A percentile compares a stretch with the other conserved stretches of the same genome.
These are phyloP conservation scores for Vicia sativa DNA, from an alignment of 306 rosid genomes.

Conservation along the genomic window DNA sequence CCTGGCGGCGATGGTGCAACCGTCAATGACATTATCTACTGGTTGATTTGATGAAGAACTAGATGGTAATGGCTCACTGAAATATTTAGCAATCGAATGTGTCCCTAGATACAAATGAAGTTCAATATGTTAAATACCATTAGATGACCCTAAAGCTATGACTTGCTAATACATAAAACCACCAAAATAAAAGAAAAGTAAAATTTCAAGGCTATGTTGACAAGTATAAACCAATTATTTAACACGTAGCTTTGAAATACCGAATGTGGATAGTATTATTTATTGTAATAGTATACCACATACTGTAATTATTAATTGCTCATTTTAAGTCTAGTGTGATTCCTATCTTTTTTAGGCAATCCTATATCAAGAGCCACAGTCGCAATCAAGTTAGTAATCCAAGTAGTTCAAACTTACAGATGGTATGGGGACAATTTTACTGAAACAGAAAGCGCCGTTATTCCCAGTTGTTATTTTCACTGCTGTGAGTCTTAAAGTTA, in stretches of 20 bases:
- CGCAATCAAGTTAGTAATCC: constrained; percentile 30
- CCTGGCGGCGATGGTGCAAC: constrained; percentile 70
- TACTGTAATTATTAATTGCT: constrained; percentile 14
- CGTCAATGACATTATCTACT: constrained; percentile 45
- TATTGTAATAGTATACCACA: constrained; percentile 12
- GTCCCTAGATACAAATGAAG: constrained; percentile 62
- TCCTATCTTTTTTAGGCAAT: constrained; percentile 20
- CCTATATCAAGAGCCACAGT: constrained; percentile 29
- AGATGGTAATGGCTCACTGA: constrained; percentile 53
- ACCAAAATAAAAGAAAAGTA: constrained; percentile 16
- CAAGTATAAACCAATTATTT: constrained; percentile 23
- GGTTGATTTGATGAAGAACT: constrained; percentile 49
- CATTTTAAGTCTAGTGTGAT: constrained; percentile 26
- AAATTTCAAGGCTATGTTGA: constrained; percentile 26
- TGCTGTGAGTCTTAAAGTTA: constrained; percentile 52
- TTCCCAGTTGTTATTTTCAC: constrained; percentile 65
- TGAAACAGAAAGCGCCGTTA: constrained; percentile 83
- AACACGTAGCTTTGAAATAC: constrained; percentile 30
- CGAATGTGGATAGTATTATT: background rate
- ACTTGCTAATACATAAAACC: constrained; percentile 19
- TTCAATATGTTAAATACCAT: constrained; percentile 29
- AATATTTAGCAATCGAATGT: constrained; percentile 77
- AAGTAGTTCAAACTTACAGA: constrained; percentile 64
- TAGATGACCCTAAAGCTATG: constrained; percentile 25
- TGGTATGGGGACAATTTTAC: constrained; percentile 85